Conservation (phyloP, 129 eudicot genomes). For the Pulicaria dysenterica region DNA sequence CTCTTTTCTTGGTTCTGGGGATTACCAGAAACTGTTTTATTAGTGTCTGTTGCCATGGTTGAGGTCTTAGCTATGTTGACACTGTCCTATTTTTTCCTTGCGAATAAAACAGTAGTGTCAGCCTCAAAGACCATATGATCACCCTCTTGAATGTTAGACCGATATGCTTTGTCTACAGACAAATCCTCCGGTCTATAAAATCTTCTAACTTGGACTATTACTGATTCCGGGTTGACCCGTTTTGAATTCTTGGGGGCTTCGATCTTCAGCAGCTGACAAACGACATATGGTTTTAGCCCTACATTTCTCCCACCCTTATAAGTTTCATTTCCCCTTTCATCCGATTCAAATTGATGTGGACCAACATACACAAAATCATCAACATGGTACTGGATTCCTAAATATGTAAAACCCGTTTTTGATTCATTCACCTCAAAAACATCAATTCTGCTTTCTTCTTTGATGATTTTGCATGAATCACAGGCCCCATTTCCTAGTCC, state of each 20-base stretch:
- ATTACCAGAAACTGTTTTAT: no score
- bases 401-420: slow-evolving; percentile 51
- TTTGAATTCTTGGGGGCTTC: slow-evolving; percentile 45
- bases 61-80: no score
- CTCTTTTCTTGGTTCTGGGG: no score
- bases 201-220: slow-evolving; percentile 59
- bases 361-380: slow-evolving; percentile 79
- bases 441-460: slow-evolving; percentile 41
- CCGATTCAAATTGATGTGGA: slow-evolving; percentile 57
- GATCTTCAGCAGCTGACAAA: slow-evolving; percentile 76
- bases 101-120: no score
- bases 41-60: no score
- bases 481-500: slow-evolving; percentile 86
- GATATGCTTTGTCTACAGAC: slow-evolving; percentile 83
- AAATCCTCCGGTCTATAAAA: slow-evolving; percentile 91
- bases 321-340: slow-evolving; percentile 53
- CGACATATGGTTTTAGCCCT: slow-evolving; percentile 74
- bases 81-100: no score
- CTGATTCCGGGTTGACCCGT: slow-evolving; percentile 45
- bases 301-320: slow-evolving; percentile 81
- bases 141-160: slow-evolving; percentile 95
- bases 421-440: slow-evolving; percentile 45
- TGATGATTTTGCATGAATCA: slow-evolving; percentile 53
- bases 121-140: no score
- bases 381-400: slow-evolving; percentile 57